Conservation (phyloP, 345 rosid genomes). For the Corchorus capsularis region DNA sequence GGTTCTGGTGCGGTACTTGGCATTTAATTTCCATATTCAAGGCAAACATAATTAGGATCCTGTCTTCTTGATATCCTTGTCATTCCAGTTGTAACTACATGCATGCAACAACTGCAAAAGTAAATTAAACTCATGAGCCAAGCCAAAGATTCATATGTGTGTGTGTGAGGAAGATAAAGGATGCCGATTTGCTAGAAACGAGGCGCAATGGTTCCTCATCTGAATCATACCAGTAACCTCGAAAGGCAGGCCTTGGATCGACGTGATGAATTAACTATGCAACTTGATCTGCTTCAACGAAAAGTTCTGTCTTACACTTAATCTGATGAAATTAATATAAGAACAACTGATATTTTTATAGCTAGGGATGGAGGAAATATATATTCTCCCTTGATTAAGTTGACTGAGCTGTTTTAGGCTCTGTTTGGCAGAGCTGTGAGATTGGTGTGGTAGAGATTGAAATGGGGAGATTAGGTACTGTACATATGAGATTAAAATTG, state of each 20-base stretch:
- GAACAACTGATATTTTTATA: not conserved
- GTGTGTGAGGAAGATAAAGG: too few relatives aligned
- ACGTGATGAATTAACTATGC: constrained; percentile 27
- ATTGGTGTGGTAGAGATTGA: too few relatives aligned
- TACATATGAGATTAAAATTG: too few relatives aligned
- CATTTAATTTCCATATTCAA: constrained; percentile 51
- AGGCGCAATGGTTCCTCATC: not conserved
- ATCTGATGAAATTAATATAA: not conserved
- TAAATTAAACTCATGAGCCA: constrained; percentile 4
- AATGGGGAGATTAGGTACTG: too few relatives aligned
- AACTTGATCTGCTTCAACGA: not conserved
- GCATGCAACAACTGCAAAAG: constrained; percentile 47
- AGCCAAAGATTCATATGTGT: too few relatives aligned
- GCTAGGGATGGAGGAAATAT: not conserved
- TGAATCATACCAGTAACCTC: constrained; percentile 48
- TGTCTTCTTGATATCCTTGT: constrained; percentile 58
- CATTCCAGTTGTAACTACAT: constrained; percentile 45
- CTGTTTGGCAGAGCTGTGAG: too few relatives aligned
- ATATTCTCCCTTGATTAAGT: not conserved
- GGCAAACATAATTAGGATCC: constrained; percentile 53
- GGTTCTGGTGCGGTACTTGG: constrained; percentile 46
- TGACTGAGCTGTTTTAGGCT: not conserved
- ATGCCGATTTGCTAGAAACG: not conserved
- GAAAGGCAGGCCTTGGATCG: constrained; percentile 55
- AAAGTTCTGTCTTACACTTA: not conserved